phyloP scores from a whole-genome alignment of 129 eudicot species.

The Daucus carota region DH1_v3.0 NC_030381.2:43767501-43768000 shows the following conservation, averaged over 20 bases:
- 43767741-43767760: neutral
- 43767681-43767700: neutral
- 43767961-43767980: slow-evolving; percentile 30
- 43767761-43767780: neutral
- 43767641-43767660: too few species aligned
- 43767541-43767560: neutral
- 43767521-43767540: neutral
- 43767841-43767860: neutral
- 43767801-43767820: neutral
- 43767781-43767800: neutral
- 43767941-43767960: neutral
- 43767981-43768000: slow-evolving; percentile 39
- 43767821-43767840: neutral
- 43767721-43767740: slow-evolving; percentile 1
- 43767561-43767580: neutral
- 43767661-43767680: too few species aligned
- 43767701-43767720: neutral
- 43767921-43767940: neutral
- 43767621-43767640: neutral
- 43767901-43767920: neutral
- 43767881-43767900: neutral
- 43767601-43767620: neutral
- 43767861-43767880: neutral
- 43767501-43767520: neutral
- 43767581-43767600: neutral